Percentiles rank a stretch among this genome's conserved stretches.
Conservation (phyloP, 768 basidiomycete genomes). For the Termitomyces sp. region DNA sequence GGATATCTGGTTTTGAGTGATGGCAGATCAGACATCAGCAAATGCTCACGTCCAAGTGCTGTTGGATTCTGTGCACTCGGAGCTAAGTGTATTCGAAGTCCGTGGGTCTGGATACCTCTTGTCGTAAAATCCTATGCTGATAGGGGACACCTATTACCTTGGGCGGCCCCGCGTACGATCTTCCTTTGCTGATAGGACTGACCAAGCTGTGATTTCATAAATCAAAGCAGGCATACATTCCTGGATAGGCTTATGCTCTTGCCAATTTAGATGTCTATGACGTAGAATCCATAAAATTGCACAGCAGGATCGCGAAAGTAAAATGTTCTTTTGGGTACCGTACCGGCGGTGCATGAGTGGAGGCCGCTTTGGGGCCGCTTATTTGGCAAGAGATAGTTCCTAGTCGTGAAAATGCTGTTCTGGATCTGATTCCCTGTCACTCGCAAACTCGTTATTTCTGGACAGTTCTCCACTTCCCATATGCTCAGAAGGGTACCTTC, state of each 20-base stretch:
- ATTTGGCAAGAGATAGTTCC: background rate
- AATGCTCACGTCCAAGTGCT: background rate
- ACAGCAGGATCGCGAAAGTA: background rate
- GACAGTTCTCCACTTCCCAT: no score
- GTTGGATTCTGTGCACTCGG: background rate
- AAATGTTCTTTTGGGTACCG: no score
- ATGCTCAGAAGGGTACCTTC: background rate
- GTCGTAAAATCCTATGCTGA: background rate
- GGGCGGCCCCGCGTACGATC: background rate
- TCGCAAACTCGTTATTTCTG: no score
- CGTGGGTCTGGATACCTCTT: no score
- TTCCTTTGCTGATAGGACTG: background rate
- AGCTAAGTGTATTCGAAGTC: background rate
- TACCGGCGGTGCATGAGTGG: background rate
- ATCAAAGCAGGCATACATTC: no score
- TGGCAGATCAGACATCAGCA: background rate
- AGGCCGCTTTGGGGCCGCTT: no score
- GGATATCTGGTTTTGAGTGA: background rate
- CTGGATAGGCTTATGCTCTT: background rate
- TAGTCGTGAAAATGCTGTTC: background rate
- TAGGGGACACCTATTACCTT: background rate
- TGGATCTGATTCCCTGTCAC: background rate
- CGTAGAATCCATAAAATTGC: background rate
- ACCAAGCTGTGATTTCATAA: background rate
- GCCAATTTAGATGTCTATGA: background rate